These are phyloP conservation scores for Voacanga thouarsii DNA, from an alignment of 257 asterid genomes.

Conservation along the genomic window DNA sequence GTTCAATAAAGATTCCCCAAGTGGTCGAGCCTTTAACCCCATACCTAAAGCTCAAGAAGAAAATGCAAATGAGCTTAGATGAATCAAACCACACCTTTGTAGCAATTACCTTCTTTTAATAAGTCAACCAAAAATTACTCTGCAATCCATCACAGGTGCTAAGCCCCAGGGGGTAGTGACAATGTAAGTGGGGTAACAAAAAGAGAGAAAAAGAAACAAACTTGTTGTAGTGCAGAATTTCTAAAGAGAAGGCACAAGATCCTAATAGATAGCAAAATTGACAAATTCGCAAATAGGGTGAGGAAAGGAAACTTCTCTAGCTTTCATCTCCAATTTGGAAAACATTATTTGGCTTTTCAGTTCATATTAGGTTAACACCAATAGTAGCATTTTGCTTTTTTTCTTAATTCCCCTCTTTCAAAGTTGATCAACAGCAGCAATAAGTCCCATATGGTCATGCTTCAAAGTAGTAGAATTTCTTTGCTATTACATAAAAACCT, in stretches of 20 bases:
- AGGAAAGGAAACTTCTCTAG: background rate
- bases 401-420: background rate
- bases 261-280: no score
- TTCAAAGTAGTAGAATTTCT: background rate
- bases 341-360: background rate
- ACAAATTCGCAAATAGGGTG: background rate
- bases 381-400: background rate
- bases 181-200: no score
- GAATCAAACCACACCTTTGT: background rate
- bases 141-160: background rate
- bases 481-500: background rate
- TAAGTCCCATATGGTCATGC: background rate
- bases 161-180: background rate
- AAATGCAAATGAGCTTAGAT: background rate
- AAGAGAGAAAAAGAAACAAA: background rate
- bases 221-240: background rate
- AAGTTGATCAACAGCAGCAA: background rate
- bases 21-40: no score
- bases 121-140: background rate
- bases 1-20: no score
- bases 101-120: background rate
- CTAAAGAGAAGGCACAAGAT: background rate
- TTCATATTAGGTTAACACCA: background rate
- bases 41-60: background rate
- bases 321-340: background rate